Evolutionary conservation across 768 basidiomycete genomes (phyloP).

Genomic region (Collybia nuda): DNA sequence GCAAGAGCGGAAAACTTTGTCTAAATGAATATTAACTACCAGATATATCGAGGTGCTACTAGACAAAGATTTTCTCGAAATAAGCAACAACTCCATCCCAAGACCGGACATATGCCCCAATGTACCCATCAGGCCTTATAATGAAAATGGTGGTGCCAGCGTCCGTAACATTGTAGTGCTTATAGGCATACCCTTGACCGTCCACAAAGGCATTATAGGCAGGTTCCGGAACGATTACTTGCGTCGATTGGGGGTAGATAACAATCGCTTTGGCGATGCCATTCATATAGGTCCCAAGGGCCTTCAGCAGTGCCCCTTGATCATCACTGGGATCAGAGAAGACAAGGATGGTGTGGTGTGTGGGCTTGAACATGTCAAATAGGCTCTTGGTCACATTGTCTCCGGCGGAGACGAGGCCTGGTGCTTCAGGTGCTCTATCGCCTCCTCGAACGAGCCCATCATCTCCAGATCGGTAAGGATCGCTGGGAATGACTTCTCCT

Average conservation of each 20-base stretch:
- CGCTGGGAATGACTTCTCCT: not conserved
- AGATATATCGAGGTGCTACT: too few species aligned
- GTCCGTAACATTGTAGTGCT: not conserved
- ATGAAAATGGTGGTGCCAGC: not conserved
- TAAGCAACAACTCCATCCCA: not conserved
- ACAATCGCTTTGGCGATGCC: too few species aligned
- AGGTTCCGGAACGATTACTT: too few species aligned
- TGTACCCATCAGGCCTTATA: conserved; percentile 1
- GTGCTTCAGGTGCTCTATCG: conserved; percentile 9
- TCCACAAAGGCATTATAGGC: not conserved
- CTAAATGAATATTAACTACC: too few species aligned
- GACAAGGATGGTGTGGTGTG: conserved; percentile 5
- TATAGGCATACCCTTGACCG: not conserved
- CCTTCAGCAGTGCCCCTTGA: not conserved
- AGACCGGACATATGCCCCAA: not conserved
- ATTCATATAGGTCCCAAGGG: too few species aligned
- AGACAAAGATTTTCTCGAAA: not conserved
- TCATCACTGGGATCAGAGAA: not conserved
- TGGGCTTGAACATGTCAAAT: conserved; percentile 6
- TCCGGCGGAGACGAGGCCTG: not conserved
- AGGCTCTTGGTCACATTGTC: not conserved
- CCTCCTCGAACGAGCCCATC: not conserved
- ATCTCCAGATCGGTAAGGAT: not conserved
- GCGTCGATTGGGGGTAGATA: too few species aligned
- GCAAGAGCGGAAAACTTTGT: too few species aligned